Evolutionary conservation across 2,329 filamentous ascomycete species (phyloP).

Genomic region (Sclerotinia nivalis): DNA sequence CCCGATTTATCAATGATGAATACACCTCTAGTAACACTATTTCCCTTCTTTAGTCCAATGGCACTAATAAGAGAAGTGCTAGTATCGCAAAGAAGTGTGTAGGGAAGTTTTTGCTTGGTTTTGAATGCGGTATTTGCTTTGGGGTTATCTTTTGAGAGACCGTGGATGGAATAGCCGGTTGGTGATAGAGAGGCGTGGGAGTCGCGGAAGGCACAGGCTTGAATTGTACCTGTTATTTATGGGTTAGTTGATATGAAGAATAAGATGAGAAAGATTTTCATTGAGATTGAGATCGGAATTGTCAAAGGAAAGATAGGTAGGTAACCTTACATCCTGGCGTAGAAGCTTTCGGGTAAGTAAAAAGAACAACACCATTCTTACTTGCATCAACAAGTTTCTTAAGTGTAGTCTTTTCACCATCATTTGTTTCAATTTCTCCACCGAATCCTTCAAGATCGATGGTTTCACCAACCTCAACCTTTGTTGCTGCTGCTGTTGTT

Average conservation of each 20-base stretch:
- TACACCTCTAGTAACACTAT: conserved; percentile 80
- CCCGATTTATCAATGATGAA: conserved; percentile 83
- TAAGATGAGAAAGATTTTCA: neutral
- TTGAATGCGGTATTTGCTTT: conserved; percentile 94
- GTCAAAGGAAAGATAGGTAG: neutral
- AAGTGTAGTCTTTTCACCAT: conserved; percentile 76
- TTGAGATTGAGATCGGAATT: neutral
- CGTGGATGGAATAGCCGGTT: conserved; percentile 83
- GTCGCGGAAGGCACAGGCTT: conserved; percentile 93
- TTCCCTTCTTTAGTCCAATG: conserved; percentile 85
- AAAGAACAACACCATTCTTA: conserved; percentile 82
- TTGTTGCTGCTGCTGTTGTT: conserved; percentile 30
- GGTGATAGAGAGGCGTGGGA: conserved; percentile 72
- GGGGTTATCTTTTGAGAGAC: conserved; percentile 81
- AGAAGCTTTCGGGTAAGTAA: conserved; percentile 93
- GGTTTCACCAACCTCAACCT: conserved; percentile 54
- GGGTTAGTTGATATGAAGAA: conserved; percentile 4
- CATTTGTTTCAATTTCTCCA: conserved; percentile 79
- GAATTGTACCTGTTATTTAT: conserved; percentile 74
- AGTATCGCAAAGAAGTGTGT: conserved; percentile 84
- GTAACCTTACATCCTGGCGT: conserved; percentile 85
- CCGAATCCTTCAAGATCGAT: conserved; percentile 62
- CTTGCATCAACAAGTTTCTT: conserved; percentile 80
- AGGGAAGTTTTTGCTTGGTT: conserved; percentile 86
- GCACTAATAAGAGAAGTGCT: conserved; percentile 72